Conservation (phyloP, 441 rosid species). For the Populus trichocarpa region DNA sequence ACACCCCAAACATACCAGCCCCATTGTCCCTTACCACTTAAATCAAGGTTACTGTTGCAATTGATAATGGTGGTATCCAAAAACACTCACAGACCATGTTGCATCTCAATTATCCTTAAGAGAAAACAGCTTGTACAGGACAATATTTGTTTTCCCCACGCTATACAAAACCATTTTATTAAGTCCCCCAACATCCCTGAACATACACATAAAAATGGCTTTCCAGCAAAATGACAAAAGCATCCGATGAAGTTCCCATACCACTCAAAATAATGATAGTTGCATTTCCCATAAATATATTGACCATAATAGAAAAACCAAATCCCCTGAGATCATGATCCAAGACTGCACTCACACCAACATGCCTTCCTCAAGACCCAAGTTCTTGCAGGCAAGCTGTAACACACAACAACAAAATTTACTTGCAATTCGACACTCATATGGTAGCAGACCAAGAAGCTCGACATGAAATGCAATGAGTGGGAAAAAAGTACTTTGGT, state of each 20-base stretch:
- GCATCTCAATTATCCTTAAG: conserved; percentile 7
- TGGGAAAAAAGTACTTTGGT: not conserved
- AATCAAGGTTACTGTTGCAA: conserved; percentile 9
- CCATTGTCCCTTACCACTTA: conserved; percentile 2
- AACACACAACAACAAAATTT: conserved; percentile 61
- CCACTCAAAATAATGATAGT: conserved; percentile 24
- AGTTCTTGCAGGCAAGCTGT: conserved; percentile 75
- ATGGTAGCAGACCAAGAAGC: conserved; percentile 36
- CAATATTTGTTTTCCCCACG: conserved; percentile 1
- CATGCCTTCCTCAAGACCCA: conserved; percentile 65
- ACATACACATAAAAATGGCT: conserved; percentile 23
- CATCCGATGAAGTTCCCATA: conserved; percentile 21
- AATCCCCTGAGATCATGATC: conserved; percentile 34
- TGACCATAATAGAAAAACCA: conserved; percentile 23
- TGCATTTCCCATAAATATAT: conserved; percentile 31
- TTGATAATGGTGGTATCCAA: conserved; percentile 11
- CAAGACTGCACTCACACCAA: conserved; percentile 45
- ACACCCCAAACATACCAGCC: conserved; percentile 8
- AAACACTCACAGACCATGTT: not conserved
- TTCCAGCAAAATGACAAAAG: conserved; percentile 21
- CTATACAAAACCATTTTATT: not conserved
- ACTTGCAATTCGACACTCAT: conserved; percentile 42
- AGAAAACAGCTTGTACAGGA: conserved; percentile 10
- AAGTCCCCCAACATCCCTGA: conserved; percentile 18
- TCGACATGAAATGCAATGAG: conserved; percentile 21